Conservation (phyloP, 345 rosid genomes). For the Moricandia arvensis region DNA sequence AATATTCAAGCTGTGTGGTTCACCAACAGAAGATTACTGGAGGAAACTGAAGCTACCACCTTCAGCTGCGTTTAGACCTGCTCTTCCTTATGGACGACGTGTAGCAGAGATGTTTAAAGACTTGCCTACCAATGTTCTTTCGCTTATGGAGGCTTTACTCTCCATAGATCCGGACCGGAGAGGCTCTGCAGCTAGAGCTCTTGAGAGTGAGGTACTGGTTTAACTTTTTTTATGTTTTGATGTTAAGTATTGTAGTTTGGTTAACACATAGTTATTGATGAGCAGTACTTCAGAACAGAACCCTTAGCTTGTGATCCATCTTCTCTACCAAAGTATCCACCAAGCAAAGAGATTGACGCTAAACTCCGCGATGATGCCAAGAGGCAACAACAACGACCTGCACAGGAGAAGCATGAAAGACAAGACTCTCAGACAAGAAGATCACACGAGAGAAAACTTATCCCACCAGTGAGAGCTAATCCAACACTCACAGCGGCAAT, state of each 20-base stretch:
- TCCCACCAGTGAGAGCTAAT: slow-evolving; percentile 29
- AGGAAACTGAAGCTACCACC: slow-evolving; percentile 66
- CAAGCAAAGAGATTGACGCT: slow-evolving; percentile 94
- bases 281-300: slow-evolving; percentile 68
- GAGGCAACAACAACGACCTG: slow-evolving; percentile 33
- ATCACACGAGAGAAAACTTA: slow-evolving; percentile 21
- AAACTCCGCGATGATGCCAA: slow-evolving; percentile 79
- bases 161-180: slow-evolving; percentile 75
- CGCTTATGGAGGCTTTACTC: slow-evolving; percentile 73
- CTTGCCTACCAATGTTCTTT: slow-evolving; percentile 56
- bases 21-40: slow-evolving; percentile 91
- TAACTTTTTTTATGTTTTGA: background rate
- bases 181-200: slow-evolving; percentile 78
- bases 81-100: slow-evolving; percentile 68
- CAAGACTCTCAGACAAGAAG: slow-evolving; percentile 37
- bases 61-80: slow-evolving; percentile 75
- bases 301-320: slow-evolving; percentile 92
- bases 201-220: slow-evolving; percentile 66
- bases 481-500: slow-evolving; percentile 11
- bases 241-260: background rate
- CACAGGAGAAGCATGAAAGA: slow-evolving; percentile 31
- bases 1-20: slow-evolving; percentile 80
- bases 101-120: slow-evolving; percentile 65
- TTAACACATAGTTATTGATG: slow-evolving; percentile 18
- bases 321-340: slow-evolving; percentile 89